Evolutionary conservation across 2,329 filamentous ascomycete species (phyloP), one percentile per base, ranked within the genome.

Genomic region (Chaetoscypha palmicola): DNA sequence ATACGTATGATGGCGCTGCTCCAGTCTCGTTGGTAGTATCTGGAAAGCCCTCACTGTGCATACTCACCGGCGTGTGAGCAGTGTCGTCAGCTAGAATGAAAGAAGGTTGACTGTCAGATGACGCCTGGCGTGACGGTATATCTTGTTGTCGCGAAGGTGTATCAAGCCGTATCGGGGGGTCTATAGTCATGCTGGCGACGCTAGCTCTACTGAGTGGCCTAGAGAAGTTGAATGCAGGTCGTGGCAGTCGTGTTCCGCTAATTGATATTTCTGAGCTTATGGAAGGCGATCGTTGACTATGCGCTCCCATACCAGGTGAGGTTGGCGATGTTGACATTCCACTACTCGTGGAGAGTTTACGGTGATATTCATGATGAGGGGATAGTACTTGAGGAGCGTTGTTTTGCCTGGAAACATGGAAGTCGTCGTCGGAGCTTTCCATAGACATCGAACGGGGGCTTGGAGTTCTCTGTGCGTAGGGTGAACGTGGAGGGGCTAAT

Each of bases 151-250:
- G 21, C 14, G 37, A 17, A 9, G 39, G 14, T n/a, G 33, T 11
- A 24, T 39, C 36, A 4, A 30, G 7, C 12, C 24, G 7, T 12
- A 28, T 12, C 7, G 39, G 14, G n/a, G 33, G 20, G 19, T 39
- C 36, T 4, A 20, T 77, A 53, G 73, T 67, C 12, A 77, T 77
- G 24, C 53, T 52, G 47, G 22, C 53, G 10, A 75, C 80, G 49
- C 79, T 79, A 48, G 80, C 76, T 59, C 83, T 75, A 63, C 91
- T 96, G 48, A 94, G 67, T 0, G 92, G 92, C 33, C 92, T 77
- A 1, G 92, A 97, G 63, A 97, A 97, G 65, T 98, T 97, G 66
- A 94, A 91, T 0, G 85, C 79, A 1, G 88, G 85, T 12, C 83
- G 77, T 10, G 82, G 79, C 26, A 89, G 65, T 22, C 70, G 66